Percentiles rank a stretch among this genome's conserved stretches.
phyloP scores from a whole-genome alignment of 1,284 basidiomycete genomes.

The Ustilago lituana region DNA sequence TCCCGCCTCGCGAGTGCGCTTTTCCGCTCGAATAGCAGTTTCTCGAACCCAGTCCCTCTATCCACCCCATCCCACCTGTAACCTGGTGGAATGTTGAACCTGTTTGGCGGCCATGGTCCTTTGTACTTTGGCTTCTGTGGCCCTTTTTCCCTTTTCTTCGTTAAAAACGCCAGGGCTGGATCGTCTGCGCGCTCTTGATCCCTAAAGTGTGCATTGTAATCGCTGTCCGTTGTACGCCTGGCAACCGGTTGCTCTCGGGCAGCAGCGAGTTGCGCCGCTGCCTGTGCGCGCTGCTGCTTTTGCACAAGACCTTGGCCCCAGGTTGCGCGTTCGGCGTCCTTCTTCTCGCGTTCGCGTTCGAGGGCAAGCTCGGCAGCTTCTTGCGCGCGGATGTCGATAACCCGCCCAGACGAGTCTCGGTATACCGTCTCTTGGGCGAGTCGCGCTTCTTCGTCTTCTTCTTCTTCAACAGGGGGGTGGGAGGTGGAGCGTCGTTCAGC shows the following conservation, averaged over 20 bases:
- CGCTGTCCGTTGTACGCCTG: conserved; percentile 77
- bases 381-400: conserved; percentile 85
- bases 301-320: conserved; percentile 87
- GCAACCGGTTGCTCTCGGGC: conserved; percentile 8
- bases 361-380: conserved; percentile 78
- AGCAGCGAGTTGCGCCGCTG: conserved; percentile 10
- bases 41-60: conserved; percentile 92
- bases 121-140: conserved; percentile 83
- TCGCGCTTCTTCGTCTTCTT: conserved; percentile 67
- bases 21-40: conserved; percentile 71
- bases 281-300: conserved; percentile 76
- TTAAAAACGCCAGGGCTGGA: conserved; percentile 90
- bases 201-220: conserved; percentile 83
- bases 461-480: conserved; percentile 65
- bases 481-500: not conserved
- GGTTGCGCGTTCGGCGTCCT: conserved; percentile 88
- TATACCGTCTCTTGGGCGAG: conserved; percentile 84
- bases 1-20: conserved; percentile 21
- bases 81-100: conserved; percentile 92
- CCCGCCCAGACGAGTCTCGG: conserved; percentile 85
- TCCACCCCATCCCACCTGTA: conserved; percentile 84
- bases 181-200: conserved; percentile 89
- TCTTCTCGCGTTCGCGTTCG: conserved; percentile 34
- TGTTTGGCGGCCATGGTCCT: conserved; percentile 88
- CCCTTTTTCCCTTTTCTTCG: conserved; percentile 75